These are phyloP conservation scores for Kodamaea alishanica DNA, from an alignment of 1,139 yeast species.

Conservation along the genomic window DNA sequence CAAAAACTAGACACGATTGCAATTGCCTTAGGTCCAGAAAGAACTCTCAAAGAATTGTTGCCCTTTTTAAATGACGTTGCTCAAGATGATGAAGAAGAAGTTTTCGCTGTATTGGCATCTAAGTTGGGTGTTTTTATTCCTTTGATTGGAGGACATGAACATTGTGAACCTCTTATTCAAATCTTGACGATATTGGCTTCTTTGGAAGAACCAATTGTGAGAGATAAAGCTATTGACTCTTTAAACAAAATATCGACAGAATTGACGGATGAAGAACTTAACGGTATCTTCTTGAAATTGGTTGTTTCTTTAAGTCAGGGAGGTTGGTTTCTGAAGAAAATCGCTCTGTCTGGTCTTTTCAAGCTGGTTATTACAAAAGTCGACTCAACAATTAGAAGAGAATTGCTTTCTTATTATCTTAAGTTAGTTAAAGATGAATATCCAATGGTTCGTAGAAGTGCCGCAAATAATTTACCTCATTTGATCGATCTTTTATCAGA, in stretches of 20 bases:
- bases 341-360: conserved; percentile 88
- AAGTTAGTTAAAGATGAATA: conserved; percentile 85
- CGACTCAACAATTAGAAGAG: conserved; percentile 50
- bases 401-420: conserved; percentile 62
- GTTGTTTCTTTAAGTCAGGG: conserved; percentile 78
- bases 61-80: conserved; percentile 84
- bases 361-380: conserved; percentile 67
- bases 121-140: conserved; percentile 88
- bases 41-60: conserved; percentile 83
- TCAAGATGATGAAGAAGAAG: conserved; percentile 98
- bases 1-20: conserved; percentile 92
- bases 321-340: conserved; percentile 93
- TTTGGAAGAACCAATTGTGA: conserved; percentile 95
- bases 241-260: conserved; percentile 67
- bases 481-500: conserved; percentile 58
- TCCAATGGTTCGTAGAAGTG: conserved; percentile 97
- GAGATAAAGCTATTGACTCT: conserved; percentile 91
- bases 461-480: conserved; percentile 78
- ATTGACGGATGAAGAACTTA: conserved; percentile 64
- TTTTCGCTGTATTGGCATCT: conserved; percentile 87
- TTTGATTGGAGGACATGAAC: conserved; percentile 76
- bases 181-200: conserved; percentile 87
- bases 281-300: conserved; percentile 66
- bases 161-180: conserved; percentile 74
- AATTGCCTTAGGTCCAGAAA: conserved; percentile 88